phyloP scores from a whole-genome alignment of 2,329 filamentous ascomycete genomes.

The Nemania sp. region DNA sequence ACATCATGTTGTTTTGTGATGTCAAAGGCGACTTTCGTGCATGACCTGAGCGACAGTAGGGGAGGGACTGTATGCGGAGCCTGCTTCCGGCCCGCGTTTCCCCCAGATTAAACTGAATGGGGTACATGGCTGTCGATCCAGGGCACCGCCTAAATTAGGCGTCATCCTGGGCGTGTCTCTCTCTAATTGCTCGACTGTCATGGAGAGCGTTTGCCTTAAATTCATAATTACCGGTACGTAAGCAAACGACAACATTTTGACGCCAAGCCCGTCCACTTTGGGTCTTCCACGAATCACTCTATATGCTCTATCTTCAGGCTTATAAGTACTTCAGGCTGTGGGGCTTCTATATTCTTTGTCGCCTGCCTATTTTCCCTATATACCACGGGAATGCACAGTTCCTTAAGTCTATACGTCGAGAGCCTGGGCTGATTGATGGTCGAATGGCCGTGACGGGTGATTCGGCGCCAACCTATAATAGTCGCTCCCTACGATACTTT shows the following conservation, averaged over 20 bases:
- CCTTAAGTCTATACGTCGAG: conserved; percentile 3
- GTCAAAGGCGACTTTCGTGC: conserved; percentile 9
- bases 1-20: conserved; percentile 11
- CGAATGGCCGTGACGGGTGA: background rate
- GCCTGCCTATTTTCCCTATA: conserved; percentile 5
- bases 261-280: conserved; percentile 19
- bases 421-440: background rate
- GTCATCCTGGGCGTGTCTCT: conserved; percentile 2
- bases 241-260: conserved; percentile 2
- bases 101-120: conserved; percentile 45
- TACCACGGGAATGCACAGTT: background rate
- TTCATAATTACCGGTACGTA: conserved; percentile 1
- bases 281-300: conserved; percentile 27
- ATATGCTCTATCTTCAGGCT: conserved; percentile 6
- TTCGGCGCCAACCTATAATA: background rate
- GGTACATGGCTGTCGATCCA: conserved; percentile 23
- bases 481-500: too few species aligned
- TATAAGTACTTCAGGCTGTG: conserved; percentile 19
- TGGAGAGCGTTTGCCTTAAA: background rate
- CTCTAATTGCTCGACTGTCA: background rate
- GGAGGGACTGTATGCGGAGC: conserved; percentile 24
- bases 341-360: conserved; percentile 9
- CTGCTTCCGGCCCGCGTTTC: conserved; percentile 47
- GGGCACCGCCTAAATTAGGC: conserved; percentile 37
- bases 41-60: conserved; percentile 10